Conservation (phyloP, 225 moss, liverwort and hornwort genomes). For the Anthoceros angustus region DNA sequence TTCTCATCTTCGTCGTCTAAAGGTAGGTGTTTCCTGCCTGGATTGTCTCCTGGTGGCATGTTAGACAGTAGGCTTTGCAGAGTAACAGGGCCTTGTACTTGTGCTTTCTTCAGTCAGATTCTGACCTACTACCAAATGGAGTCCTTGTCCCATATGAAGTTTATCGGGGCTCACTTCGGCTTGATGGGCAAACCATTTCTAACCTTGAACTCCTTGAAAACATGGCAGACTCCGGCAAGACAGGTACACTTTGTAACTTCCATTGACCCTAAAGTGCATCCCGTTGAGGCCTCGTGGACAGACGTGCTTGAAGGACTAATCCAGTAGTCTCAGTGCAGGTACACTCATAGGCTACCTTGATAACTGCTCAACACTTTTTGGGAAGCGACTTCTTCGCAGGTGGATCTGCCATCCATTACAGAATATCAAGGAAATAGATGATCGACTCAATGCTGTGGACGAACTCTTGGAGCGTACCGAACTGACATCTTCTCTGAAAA, state of each 20-base stretch:
- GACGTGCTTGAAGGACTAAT: neutral
- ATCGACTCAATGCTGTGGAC: conserved; percentile 64
- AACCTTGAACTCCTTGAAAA: conserved; percentile 90
- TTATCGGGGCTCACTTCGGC: conserved; percentile 65
- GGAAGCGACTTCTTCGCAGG: conserved; percentile 65
- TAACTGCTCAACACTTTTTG: conserved; percentile 53
- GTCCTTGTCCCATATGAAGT: conserved; percentile 71
- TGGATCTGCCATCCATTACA: conserved; percentile 95
- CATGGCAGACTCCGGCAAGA: conserved; percentile 53
- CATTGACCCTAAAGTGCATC: neutral
- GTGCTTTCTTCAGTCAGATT: conserved; percentile 20
- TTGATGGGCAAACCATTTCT: conserved; percentile 76
- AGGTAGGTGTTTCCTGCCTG: conserved; percentile 26
- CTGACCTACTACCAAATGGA: conserved; percentile 67
- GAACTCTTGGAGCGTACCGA: conserved; percentile 42
- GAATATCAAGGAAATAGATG: conserved; percentile 38
- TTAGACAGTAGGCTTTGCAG: neutral
- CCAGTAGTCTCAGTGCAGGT: conserved; percentile 23
- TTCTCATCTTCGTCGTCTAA: conserved; percentile 59
- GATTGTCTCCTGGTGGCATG: conserved; percentile 8
- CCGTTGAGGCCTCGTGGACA: neutral
- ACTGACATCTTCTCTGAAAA: conserved; percentile 34
- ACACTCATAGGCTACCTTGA: conserved; percentile 66
- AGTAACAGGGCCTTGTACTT: neutral
- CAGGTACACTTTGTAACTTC: conserved; percentile 22